Evolutionary conservation across 768 basidiomycete genomes (phyloP), one percentile per base, ranked within the genome.

Genomic region (Lentinula raphanica): DNA sequence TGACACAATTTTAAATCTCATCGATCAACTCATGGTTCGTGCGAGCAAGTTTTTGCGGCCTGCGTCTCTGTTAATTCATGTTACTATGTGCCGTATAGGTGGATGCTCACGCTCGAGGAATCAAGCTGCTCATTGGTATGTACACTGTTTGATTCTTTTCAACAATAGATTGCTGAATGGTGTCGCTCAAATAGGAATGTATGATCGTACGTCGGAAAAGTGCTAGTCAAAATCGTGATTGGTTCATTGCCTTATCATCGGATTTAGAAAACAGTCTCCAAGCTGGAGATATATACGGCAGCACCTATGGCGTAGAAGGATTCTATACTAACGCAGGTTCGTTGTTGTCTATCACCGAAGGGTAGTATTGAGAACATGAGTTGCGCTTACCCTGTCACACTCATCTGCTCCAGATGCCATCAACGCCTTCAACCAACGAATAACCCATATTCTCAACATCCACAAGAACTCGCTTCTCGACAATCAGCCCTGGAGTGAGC

Each of bases 1-100:
- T 60, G 70, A 71, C 56, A 71, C 70, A 1, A 67, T 74, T 13
- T 63, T 76, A 13, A 63, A 74, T 39, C 64, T 64, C 15, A 65
- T 75, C 19, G 74, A 76, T 62, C 71, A 70, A 29, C 64, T 76
- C 50, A 76, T 76, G 74, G 59, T 65, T 23, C 11, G 39, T 19
- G n/a, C 28, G 32, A 13, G 32, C 42, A 49, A 28, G 13, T 13
- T 28, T 15, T n/a, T 11, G 11, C 21, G 3, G n/a, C 2, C 21
- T 7, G 48, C 5, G 25, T 17, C 5, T 17, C 28, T 49, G 17
- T 17, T 3, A 21, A 42, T 38, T 15, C 39, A 54, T 35, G 19
- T 12, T 51, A 46, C n/a, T 38, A n/a, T n/a, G n/a, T n/a, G n/a
- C n/a, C n/a, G n/a, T n/a, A n/a, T n/a, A 66, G 65, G 65, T 74